Evolutionary conservation across 768 basidiomycete genomes (phyloP).

Genomic region (Macrolepiota albuminosa): DNA sequence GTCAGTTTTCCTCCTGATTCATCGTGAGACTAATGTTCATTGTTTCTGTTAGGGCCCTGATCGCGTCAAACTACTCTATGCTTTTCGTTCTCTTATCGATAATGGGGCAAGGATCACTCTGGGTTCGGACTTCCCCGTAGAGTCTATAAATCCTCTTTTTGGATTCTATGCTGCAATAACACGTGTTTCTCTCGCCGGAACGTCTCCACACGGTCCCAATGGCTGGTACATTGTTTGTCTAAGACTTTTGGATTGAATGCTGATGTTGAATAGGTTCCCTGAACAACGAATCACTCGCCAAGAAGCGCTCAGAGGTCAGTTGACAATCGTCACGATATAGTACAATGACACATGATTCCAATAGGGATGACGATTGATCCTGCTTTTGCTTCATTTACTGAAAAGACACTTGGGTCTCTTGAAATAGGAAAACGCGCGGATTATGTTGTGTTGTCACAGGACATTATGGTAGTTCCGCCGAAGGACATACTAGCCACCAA

Average conservation of each 20-base stretch:
- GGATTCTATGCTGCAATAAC: conserved; percentile 89
- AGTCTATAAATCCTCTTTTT: conserved; percentile 76
- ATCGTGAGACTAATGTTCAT: neutral
- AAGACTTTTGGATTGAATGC: neutral
- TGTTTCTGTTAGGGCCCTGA: conserved; percentile 58
- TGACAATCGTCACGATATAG: neutral
- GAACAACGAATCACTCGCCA: conserved; percentile 69
- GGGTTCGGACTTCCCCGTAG: conserved; percentile 91
- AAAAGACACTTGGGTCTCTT: conserved; percentile 70
- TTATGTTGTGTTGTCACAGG: conserved; percentile 76
- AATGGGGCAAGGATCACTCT: conserved; percentile 66
- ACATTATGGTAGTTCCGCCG: conserved; percentile 68
- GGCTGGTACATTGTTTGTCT: conserved; percentile 63
- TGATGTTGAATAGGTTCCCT: conserved; percentile 58
- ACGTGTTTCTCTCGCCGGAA: conserved; percentile 61
- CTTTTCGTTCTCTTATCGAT: conserved; percentile 71
- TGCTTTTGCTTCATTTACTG: conserved; percentile 84
- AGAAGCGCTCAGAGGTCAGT: conserved; percentile 69
- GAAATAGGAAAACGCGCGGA: conserved; percentile 78
- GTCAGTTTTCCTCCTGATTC: conserved; percentile 33
- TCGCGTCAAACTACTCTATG: conserved; percentile 81
- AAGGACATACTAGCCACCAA: conserved; percentile 60
- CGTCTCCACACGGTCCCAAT: conserved; percentile 74
- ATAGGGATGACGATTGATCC: conserved; percentile 84
- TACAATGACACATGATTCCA: neutral